Evolutionary conservation across 2,329 filamentous ascomycete species (phyloP), one percentile per base, ranked within the genome.

Genomic region (Pseudogymnoascus sp.): DNA sequence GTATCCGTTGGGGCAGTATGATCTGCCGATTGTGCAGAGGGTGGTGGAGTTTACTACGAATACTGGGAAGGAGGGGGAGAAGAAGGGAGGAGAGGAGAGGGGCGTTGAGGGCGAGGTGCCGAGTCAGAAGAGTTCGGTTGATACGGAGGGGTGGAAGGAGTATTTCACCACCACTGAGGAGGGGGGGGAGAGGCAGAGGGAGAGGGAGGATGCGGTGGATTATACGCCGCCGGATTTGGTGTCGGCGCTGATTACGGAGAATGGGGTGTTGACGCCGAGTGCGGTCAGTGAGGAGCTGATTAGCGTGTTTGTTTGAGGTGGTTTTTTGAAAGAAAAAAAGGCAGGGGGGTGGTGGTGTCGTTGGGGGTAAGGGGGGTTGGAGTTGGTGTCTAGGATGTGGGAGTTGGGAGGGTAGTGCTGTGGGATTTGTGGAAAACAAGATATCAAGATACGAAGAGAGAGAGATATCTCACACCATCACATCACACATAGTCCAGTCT

Each of bases 1-100:
- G 63, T 94, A 92, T 70, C 91, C 93, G 1, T 78, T 94, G 21
- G 86, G 88, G 66, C 91, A 96, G 75, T 85, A 87, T 64, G 90
- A 94, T 72, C 78, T 96, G 64, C 90, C 90, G 0, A 86, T 96
- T 67, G 83, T 88, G 72, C 91, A 96, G 75, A 82, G 85, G 35
- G 82, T 95, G 12, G 80, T 94, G 64, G 84, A 90, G 59, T 95
- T 94, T 73, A 81, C 80, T 69, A 40, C 38, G 2, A 4, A 4
- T 33, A 84, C 84, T 1, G 79, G 82, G 4, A 78, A 82, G 65
- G 76, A 79, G 6, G 76, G 79, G 42, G 79, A 84, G 63, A 61
- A 65, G 3, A 64, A 62, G 35, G 59, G 60, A 5, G 65, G 68
- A 8, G 70, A 70, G 60, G 65, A 64, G n/a, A 38, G 35, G 12